Evolutionary conservation across 2,329 filamentous ascomycete genomes (phyloP), one percentile per base, ranked within the genome.

Genomic region (Furcasterigmium furcatum): DNA sequence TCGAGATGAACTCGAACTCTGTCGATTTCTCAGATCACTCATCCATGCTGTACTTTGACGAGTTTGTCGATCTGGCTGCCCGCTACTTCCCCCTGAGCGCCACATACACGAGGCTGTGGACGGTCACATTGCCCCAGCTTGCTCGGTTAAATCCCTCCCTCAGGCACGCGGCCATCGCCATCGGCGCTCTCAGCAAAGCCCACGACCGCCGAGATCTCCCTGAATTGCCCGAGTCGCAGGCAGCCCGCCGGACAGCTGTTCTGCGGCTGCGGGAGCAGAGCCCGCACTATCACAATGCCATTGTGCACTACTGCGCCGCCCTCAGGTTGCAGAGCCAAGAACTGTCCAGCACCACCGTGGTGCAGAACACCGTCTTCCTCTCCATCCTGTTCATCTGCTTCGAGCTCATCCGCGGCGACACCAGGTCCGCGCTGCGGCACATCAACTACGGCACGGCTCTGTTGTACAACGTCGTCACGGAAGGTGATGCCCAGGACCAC

Each of bases 341-440:
- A 2, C 58, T 52, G 27, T 64, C 67, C 2, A 63, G 58, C 2
- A 60, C 56, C 6, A 63, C 65, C n/a, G 62, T 63, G 3, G 48
- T 70, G 5, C 57, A 66, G 10, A 70, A 67, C 2, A 67, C 67
- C 0, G 51, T 71, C 43, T 46, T 71, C 7, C 60, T 67, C 2
- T 70, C 67, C 0, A 54, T 71, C 4, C 48, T 71, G 1, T 71
- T 71, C 34, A 65, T 71, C 32, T 68, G 67, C 45, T 71, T 71
- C 27, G 67, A 71, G 38, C 54, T 66, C 3, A 65, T 67, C 46
- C 55, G 67, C 5, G 67, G 66, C 3, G 70, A 71, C 12, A 58
- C 63, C 44, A 59, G 67, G 2, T 65, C 64, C 3, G 66, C 67
- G 5, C 58, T 71, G 4, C 68, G 70, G 45, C 67, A 71, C 42